These are phyloP conservation scores for Leishmania arabica DNA, from an alignment of 208 protist genomes.

Conservation along the genomic window DNA sequence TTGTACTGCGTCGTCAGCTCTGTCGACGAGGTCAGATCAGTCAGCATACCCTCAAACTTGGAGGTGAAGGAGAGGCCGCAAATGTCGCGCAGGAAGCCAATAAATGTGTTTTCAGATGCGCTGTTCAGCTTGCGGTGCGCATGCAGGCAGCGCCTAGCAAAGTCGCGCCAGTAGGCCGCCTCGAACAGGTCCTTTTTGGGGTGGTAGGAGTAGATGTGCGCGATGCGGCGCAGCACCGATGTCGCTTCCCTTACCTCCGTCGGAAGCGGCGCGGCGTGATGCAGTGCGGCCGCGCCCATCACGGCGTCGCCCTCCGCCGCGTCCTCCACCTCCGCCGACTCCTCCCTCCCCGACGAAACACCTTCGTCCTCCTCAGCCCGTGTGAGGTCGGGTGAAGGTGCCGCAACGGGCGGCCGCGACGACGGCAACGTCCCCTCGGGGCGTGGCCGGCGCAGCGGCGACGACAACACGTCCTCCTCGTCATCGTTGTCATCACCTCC, in stretches of 20 bases:
- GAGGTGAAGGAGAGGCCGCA: constrained; percentile 93
- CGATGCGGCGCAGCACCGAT: constrained; percentile 50
- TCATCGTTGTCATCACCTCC: not conserved
- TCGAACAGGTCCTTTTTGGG: constrained; percentile 96
- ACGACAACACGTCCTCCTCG: constrained; percentile 9
- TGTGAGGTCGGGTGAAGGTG: not conserved
- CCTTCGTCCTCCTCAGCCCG: constrained; percentile 4
- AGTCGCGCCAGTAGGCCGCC: constrained; percentile 95
- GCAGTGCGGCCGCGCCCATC: constrained; percentile 18
- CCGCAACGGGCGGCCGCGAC: not conserved
- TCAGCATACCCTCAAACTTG: constrained; percentile 97
- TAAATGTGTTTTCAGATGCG: constrained; percentile 91
- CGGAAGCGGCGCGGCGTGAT: constrained; percentile 21
- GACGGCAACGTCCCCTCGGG: constrained; percentile 2
- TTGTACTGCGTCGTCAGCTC: constrained; percentile 51
- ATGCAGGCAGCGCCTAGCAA: constrained; percentile 92
- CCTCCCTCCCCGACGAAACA: not conserved
- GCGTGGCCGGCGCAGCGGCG: constrained; percentile 17
- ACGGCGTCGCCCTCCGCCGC: not conserved
- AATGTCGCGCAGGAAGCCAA: constrained; percentile 92
- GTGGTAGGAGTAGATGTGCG: constrained; percentile 87
- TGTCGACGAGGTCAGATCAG: constrained; percentile 44
- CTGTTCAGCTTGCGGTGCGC: constrained; percentile 72
- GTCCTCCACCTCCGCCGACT: not conserved
- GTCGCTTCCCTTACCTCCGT: constrained; percentile 25